These are phyloP conservation scores for Cornus florida DNA, from an alignment of 148 eudicot genomes.

Conservation along the genomic window DNA sequence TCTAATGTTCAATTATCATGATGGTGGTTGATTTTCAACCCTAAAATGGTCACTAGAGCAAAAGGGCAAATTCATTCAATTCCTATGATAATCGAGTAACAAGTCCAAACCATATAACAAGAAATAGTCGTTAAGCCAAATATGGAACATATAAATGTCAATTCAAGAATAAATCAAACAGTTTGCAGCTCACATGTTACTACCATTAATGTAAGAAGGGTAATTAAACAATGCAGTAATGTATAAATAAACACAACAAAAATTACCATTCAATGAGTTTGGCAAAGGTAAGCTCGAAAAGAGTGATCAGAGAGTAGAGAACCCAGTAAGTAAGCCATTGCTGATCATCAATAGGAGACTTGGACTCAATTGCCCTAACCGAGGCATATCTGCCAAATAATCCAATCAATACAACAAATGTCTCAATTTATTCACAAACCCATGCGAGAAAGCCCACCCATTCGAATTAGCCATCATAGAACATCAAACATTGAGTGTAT, in stretches of 20 bases:
- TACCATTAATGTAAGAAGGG: not conserved
- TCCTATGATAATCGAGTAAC: not conserved
- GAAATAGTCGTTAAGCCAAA: not conserved
- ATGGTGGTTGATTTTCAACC: too few species aligned
- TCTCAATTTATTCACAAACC: not conserved
- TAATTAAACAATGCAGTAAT: not conserved
- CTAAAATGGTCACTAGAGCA: not conserved
- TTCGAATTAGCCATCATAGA: not conserved
- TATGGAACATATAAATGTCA: not conserved
- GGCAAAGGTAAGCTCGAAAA: slow-evolving; percentile 87
- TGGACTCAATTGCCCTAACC: slow-evolving; percentile 86
- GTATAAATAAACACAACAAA: not conserved
- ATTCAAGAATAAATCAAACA: too few species aligned
- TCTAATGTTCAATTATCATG: too few species aligned
- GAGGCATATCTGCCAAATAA: slow-evolving; percentile 69
- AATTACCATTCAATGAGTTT: slow-evolving; percentile 77
- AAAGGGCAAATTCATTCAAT: too few species aligned
- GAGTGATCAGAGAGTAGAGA: slow-evolving; percentile 85
- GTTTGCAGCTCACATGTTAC: not conserved
- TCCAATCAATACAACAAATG: not conserved
- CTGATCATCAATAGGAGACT: slow-evolving; percentile 76
- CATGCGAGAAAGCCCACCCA: not conserved
- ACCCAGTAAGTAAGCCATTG: slow-evolving; percentile 99
- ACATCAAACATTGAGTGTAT: not conserved
- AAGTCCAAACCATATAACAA: not conserved